Evolutionary conservation across 345 rosid genomes (phyloP), one percentile per base, ranked within the genome.

Genomic region (Eucalyptus tenuipes): DNA sequence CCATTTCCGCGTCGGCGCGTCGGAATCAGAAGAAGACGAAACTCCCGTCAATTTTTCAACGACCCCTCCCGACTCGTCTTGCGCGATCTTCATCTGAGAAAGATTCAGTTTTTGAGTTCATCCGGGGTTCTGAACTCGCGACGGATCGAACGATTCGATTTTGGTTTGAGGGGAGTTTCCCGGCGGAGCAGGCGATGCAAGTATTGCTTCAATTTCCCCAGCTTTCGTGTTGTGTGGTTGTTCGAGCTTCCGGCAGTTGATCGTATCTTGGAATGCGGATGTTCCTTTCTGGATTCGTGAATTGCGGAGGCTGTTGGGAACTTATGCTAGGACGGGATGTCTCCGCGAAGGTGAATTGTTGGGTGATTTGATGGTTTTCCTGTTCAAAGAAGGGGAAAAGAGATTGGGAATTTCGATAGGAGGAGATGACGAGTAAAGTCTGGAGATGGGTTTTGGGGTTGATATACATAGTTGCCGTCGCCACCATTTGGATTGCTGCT

Each of bases 401-500:
- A 27, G 57, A 15, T 25, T 31, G 44, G 42, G 87, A 20, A 20
- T 49, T 52, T 52, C 45, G 59, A 42, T 80, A 84, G 50, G 85
- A 82, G 90, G 92, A 89, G 85, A 96, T 93, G 99, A 90, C 89
- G 18, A 93, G 89, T 88, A 91, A 95, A 87, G 85, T 88, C 22
- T 94, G 98, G 99, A 95, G 93, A 92, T 97, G 99, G 98, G 91
- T 90, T 90, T 86, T 95, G 86, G 98, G 99, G 87, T 91, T 97
- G 90, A 85, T 92, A 37, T 96, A 97, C 92, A 96, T 96, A 86
- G 87, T 97, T 66, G 94, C 97, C 4, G 99, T 97, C 13, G 99
- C 99, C 2, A 91, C 92, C 80, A 97, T 97, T 82, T 97, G 99
- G 99, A 96, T 97, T 82, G 97, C 97, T 9, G 99, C 99, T 18